These are phyloP conservation scores for Penicillium sclerotigenum DNA, from an alignment of 2,329 filamentous ascomycete species.

Conservation along the genomic window DNA sequence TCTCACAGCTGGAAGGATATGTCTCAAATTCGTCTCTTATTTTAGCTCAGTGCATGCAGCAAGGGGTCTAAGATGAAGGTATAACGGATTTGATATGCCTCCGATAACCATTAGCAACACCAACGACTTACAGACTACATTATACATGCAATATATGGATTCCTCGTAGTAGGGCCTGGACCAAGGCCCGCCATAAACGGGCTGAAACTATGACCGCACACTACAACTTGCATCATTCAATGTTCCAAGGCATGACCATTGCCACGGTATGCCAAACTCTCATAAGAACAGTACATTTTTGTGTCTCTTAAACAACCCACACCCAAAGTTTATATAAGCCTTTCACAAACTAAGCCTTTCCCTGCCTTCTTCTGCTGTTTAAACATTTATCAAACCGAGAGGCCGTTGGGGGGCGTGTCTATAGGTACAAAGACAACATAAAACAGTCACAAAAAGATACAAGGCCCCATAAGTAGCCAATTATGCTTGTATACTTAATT, in stretches of 20 bases:
- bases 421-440: no score
- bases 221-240: not conserved
- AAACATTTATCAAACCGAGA: no score
- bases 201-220: not conserved
- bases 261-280: not conserved
- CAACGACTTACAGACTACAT: no score
- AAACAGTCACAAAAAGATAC: no score
- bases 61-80: not conserved
- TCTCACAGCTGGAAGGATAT: constrained; percentile 1
- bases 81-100: not conserved
- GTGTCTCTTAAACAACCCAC: no score
- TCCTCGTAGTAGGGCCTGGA: no score
- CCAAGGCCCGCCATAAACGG: not conserved
- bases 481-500: not conserved
- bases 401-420: no score
- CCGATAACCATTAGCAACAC: not conserved
- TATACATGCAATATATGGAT: no score
- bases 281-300: not conserved
- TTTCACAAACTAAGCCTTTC: no score
- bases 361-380: no score
- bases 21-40: constrained; percentile 1
- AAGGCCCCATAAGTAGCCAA: no score
- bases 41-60: not conserved
- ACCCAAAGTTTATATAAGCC: no score
- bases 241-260: not conserved